Percentiles rank a stretch among this genome's conserved stretches.
Evolutionary conservation across 331 rosid genomes (phyloP).

Genomic region (Malus hybrid): DNA sequence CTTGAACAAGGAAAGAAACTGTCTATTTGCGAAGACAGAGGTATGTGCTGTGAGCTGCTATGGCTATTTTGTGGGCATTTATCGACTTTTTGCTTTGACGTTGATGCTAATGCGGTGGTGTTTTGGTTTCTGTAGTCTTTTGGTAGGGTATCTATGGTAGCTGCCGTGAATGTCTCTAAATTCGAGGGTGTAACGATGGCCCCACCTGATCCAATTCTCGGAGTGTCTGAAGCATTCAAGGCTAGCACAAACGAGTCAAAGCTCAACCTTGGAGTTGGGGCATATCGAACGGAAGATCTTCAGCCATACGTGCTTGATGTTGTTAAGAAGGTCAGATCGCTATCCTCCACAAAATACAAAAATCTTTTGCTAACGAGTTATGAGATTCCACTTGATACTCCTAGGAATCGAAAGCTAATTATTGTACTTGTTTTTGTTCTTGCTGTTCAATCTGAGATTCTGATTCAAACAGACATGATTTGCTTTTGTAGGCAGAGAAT

Average conservation of each 20-base stretch:
- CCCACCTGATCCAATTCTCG: constrained; percentile 98
- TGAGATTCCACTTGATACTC: neutral
- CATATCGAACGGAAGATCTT: constrained; percentile 78
- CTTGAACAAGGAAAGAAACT: constrained; percentile 30
- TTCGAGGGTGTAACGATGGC: constrained; percentile 93
- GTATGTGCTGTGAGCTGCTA: constrained; percentile 18
- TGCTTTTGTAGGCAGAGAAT: constrained; percentile 60
- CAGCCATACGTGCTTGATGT: constrained; percentile 90
- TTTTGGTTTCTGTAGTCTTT: constrained; percentile 35
- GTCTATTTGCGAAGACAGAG: constrained; percentile 29
- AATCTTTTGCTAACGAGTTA: neutral
- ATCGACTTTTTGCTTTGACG: neutral
- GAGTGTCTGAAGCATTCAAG: constrained; percentile 92
- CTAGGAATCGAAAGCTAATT: neutral
- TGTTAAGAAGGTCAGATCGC: constrained; percentile 66
- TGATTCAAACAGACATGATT: neutral
- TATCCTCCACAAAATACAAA: neutral
- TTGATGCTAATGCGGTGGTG: neutral
- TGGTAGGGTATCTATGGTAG: constrained; percentile 67
- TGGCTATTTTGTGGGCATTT: neutral
- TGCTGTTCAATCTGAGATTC: neutral
- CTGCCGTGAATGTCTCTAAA: constrained; percentile 62
- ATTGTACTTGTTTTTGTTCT: neutral
- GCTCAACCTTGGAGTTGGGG: constrained; percentile 99
- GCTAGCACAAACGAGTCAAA: constrained; percentile 58